Percentiles rank a stretch among this genome's conserved stretches.
These are phyloP conservation scores for Globisporangium okanoganense DNA, from an alignment of 352 stramenopile species.

Conservation along the genomic window DNA sequence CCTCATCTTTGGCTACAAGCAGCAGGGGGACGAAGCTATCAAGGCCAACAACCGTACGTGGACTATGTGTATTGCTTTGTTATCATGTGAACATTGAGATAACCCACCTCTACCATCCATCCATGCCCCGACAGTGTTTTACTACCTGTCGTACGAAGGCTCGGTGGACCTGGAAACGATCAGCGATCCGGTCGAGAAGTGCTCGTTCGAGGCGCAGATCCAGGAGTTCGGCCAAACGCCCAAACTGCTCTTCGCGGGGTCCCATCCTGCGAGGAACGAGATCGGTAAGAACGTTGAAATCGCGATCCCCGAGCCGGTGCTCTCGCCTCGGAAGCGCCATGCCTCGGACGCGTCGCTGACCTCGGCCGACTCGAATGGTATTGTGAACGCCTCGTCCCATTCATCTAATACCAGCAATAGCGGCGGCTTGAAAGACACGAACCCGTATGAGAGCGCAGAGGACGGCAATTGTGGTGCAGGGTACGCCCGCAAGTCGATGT, in stretches of 20 bases:
- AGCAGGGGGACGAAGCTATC: constrained; percentile 88
- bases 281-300: constrained; percentile 52
- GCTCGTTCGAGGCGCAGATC: constrained; percentile 93
- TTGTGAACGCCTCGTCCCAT: constrained; percentile 1
- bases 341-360: constrained; percentile 11
- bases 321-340: constrained; percentile 28
- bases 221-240: constrained; percentile 92
- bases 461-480: constrained; percentile 22
- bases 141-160: constrained; percentile 87
- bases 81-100: neutral
- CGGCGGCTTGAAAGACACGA: neutral
- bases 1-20: constrained; percentile 97
- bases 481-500: constrained; percentile 55
- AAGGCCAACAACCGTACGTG: constrained; percentile 75
- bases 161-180: constrained; percentile 84
- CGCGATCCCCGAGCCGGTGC: constrained; percentile 32
- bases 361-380: neutral
- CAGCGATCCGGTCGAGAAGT: constrained; percentile 90
- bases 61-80: neutral
- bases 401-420: constrained; percentile 2
- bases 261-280: constrained; percentile 63
- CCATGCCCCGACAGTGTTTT: constrained; percentile 57
- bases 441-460: constrained; percentile 26
- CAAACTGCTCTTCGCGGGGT: constrained; percentile 58
- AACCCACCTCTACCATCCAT: neutral